These are phyloP conservation scores for Fusarium liriodendri DNA, from an alignment of 2,329 filamentous ascomycete species.

Conservation along the genomic window DNA sequence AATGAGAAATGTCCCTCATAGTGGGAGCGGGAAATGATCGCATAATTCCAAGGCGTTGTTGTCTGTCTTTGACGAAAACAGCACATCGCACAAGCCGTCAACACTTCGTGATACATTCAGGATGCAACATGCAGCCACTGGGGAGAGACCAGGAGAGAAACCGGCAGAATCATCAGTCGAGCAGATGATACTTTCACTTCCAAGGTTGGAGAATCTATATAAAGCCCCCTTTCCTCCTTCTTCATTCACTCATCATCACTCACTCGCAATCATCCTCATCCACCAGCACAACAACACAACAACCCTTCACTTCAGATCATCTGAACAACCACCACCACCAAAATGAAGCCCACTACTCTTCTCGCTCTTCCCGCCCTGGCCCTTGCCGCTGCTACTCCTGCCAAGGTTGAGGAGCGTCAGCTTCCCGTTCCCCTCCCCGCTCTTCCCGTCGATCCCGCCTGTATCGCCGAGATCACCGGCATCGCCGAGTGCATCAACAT, in stretches of 20 bases:
- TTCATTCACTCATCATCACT: neutral
- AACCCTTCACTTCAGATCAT: neutral
- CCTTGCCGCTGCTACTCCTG: constrained; percentile 15
- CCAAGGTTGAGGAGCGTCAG: constrained; percentile 10
- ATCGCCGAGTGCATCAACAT: accelerated
- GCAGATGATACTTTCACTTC: accelerated
- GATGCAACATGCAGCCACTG: accelerated
- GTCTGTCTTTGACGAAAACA: neutral
- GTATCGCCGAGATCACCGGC: accelerated
- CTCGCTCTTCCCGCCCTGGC: constrained; percentile 16
- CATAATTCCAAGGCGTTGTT: neutral
- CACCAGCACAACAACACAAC: neutral
- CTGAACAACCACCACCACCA: neutral
- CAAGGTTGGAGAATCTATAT: constrained; percentile 9
- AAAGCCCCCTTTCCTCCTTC: neutral
- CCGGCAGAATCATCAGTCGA: accelerated
- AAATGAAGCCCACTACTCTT: constrained; percentile 17
- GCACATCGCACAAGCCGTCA: neutral
- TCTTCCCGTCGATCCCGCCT: accelerated
- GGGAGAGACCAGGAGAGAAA: accelerated
- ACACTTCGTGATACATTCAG: neutral
- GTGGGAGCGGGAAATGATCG: neutral
- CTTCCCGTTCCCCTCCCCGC: neutral
- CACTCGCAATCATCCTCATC: constrained; percentile 4
- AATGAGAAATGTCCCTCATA: neutral